Percentiles rank a stretch among this genome's conserved stretches.
phyloP scores from a whole-genome alignment of 208 protist species.

The Leishmania braziliensis region DNA sequence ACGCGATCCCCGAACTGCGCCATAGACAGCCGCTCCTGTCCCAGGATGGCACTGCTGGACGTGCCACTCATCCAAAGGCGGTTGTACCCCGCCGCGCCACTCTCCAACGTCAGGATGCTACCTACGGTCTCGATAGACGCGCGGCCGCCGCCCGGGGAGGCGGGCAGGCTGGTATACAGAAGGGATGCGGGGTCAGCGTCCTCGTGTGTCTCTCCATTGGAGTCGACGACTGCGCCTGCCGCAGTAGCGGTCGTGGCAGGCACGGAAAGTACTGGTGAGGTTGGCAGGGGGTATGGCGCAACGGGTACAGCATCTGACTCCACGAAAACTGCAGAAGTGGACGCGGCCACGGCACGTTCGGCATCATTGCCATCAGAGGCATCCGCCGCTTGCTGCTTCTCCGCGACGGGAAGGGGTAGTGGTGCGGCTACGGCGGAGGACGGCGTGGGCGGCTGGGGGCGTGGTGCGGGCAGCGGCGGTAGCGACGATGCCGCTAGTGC shows the following conservation, averaged over 20 bases:
- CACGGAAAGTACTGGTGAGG: not conserved
- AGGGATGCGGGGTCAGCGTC: not conserved
- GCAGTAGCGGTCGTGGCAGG: not conserved
- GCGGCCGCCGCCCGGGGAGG: not conserved
- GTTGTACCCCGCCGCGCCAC: not conserved
- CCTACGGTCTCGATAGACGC: conserved; percentile 1
- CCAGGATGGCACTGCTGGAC: not conserved
- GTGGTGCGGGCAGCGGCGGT: not conserved
- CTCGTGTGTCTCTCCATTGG: not conserved
- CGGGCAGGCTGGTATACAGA: not conserved
- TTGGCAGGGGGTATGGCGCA: not conserved
- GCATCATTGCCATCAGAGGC: not conserved
- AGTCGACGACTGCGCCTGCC: not conserved
- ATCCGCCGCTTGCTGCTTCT: not conserved
- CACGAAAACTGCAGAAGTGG: not conserved
- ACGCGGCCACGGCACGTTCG: not conserved
- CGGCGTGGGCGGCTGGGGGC: not conserved
- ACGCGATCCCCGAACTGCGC: conserved; percentile 18
- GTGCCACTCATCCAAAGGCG: conserved; percentile 11
- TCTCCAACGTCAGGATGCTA: conserved; percentile 14
- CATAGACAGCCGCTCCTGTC: conserved; percentile 15
- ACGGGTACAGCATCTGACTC: not conserved
- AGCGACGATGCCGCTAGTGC: not conserved
- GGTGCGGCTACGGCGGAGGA: not conserved
- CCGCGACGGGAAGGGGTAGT: not conserved